Percentiles rank a stretch among this genome's conserved stretches.
Conservation (phyloP, 164 flowering plant species). For the Macadamia integrifolia region DNA sequence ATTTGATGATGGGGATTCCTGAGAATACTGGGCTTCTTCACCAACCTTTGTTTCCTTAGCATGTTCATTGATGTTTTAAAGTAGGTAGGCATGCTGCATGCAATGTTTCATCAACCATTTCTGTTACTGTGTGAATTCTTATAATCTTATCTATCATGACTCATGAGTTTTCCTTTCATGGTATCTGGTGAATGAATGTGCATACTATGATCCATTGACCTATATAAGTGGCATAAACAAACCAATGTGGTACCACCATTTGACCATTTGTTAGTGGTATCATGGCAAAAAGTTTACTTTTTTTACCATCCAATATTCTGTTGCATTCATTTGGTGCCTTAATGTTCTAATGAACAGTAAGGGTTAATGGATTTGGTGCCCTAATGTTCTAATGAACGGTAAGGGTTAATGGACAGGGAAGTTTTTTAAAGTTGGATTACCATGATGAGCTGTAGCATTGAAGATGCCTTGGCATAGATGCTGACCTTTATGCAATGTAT, state of each 20-base stretch:
- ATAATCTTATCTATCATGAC: too few relatives aligned
- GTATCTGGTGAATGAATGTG: neutral
- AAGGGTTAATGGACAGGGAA: too few relatives aligned
- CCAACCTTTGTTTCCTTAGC: conserved; percentile 76
- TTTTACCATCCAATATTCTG: neutral
- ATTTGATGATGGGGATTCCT: conserved; percentile 89
- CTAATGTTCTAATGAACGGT: too few relatives aligned
- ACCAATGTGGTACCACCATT: neutral
- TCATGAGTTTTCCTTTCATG: too few relatives aligned
- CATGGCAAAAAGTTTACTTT: neutral
- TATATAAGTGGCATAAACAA: neutral
- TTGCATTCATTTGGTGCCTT: neutral
- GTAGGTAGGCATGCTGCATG: neutral
- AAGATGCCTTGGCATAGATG: too few relatives aligned
- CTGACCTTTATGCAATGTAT: too few relatives aligned
- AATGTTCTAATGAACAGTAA: too few relatives aligned
- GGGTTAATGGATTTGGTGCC: neutral
- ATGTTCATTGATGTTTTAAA: neutral
- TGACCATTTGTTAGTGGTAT: neutral
- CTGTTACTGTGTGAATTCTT: neutral
- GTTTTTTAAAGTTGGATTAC: too few relatives aligned
- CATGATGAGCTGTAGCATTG: neutral
- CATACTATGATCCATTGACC: neutral
- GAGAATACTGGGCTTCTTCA: conserved; percentile 68
- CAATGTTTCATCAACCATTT: neutral